These are phyloP conservation scores for Aspergillus amoenus DNA, from an alignment of 2,329 filamentous ascomycete species.

Conservation along the genomic window DNA sequence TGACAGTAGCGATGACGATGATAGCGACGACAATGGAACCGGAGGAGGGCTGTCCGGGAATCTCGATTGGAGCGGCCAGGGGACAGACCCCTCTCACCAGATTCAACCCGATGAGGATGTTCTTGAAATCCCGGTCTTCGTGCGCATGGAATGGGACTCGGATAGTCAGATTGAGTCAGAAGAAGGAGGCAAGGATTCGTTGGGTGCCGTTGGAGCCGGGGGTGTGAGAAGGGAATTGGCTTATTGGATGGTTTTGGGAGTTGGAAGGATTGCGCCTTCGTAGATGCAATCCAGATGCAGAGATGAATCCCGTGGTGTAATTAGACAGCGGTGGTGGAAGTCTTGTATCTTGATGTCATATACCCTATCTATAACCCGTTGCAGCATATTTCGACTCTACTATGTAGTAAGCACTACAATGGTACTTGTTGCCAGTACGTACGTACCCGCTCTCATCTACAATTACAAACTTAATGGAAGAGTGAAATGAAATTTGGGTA, in stretches of 20 bases:
- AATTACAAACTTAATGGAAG: neutral
- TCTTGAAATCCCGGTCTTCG: slow-evolving; percentile 91
- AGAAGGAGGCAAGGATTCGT: slow-evolving; percentile 20
- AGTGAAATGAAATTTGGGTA: slow-evolving; percentile 13
- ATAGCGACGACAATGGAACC: slow-evolving; percentile 29
- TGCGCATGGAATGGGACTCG: slow-evolving; percentile 85
- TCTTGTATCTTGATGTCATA: no score
- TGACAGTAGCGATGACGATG: slow-evolving; percentile 29
- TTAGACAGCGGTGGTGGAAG: no score
- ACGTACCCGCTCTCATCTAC: slow-evolving; percentile 1
- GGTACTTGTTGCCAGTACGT: neutral
- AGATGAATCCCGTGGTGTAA: no score
- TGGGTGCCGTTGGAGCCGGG: slow-evolving; percentile 34
- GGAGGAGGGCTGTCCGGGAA: neutral
- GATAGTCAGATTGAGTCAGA: slow-evolving; percentile 50
- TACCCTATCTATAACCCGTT: no score
- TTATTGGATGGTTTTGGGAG: slow-evolving; percentile 91
- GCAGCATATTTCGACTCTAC: neutral
- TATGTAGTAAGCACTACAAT: neutral
- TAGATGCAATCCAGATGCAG: neutral
- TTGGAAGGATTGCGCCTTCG: slow-evolving; percentile 67
- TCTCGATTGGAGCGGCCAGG: slow-evolving; percentile 29
- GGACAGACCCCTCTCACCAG: slow-evolving; percentile 11
- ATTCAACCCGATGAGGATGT: slow-evolving; percentile 59
- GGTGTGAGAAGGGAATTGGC: slow-evolving; percentile 82